Base-by-base conservation (phyloP, 108 stramenopile species). In the Phaeodactylum tricornutum region DNA sequence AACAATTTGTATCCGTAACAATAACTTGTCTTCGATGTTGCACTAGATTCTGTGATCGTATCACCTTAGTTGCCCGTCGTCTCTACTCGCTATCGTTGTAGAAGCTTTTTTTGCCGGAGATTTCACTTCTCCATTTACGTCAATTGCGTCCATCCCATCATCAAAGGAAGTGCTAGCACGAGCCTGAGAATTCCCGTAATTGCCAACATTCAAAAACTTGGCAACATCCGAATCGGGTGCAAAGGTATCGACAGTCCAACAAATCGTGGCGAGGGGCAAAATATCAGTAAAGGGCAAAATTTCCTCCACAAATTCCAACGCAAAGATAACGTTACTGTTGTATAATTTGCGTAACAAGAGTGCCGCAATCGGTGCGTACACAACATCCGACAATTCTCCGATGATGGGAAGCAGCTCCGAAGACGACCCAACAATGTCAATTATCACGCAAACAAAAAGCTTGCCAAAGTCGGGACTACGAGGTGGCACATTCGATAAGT, bases 251-350 rank as follows among this genome's bases (percentile, higher is more conserved):
- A 84, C 50, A 7, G 72, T 70, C 83, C 83, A 84, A 33, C 62
- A 75, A 43, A 80, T 72, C 1, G 81, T 84, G 7, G 81, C 81
- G n/a, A 84, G 56, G 1, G 81, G 81, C 12, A 84, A 33, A 11
- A 84, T 50, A 63, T 84, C 81, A n/a, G 81, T 84, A 53, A 84
- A 76, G 22, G 83, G 83, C 23, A 84, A 46, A n/a, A 84, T 79
- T 39, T 84, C 83, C 59, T 84, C 83, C 7, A 63, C 70, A 47
- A 84, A 74, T 34, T 84, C 83, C 21, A 84, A 47, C 28, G 54
- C 44, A 43, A 84, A 80, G 0, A 79, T 29, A 25, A 80, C 58
- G 37, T 84, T 84, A 58, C 69, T 77, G 24, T 49, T 37, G 52
- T 65, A 84, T 16, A 79, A 50, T 14, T 55, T 64, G 19, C 72